Percentiles rank a stretch among this genome's conserved stretches.
Conservation (phyloP, 2,329 filamentous ascomycete species). For the Stromatinia cepivora region DNA sequence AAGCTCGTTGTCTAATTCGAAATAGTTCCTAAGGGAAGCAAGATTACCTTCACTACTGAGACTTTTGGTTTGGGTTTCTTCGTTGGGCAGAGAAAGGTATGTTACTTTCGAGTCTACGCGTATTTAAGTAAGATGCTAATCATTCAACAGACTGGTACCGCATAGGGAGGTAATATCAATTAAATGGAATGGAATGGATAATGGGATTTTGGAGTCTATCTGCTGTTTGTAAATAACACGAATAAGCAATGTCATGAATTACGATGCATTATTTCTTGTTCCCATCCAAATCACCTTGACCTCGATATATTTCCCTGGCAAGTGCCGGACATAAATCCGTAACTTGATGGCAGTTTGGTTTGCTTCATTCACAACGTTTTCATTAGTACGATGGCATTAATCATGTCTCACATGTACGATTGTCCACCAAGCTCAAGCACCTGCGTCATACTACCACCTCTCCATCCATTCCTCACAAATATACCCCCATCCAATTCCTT, state of each 20-base stretch:
- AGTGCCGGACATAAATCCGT: not conserved
- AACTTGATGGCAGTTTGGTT: not conserved
- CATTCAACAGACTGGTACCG: slow-evolving; percentile 13
- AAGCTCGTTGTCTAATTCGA: slow-evolving; percentile 20
- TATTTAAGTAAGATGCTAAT: not conserved
- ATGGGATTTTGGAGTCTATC: slow-evolving; percentile 9
- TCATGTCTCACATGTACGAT: slow-evolving; percentile 4
- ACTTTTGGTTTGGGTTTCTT: slow-evolving; percentile 41
- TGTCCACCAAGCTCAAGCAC: not conserved
- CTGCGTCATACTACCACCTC: not conserved
- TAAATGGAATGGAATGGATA: not conserved
- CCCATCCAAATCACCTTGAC: not conserved
- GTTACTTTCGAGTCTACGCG: not conserved
- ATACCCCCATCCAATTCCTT: not conserved
- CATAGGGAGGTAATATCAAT: slow-evolving; percentile 5
- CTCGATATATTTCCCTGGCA: not conserved
- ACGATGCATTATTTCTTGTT: not conserved
- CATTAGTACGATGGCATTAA: not conserved
- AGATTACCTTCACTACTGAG: slow-evolving; percentile 41
- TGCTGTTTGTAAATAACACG: slow-evolving; percentile 6
- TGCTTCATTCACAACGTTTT: not conserved
- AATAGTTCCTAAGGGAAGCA: slow-evolving; percentile 41
- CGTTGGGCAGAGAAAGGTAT: slow-evolving; percentile 41
- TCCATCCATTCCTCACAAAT: not conserved
- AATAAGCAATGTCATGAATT: slow-evolving; percentile 9